Conservation (phyloP, 1,284 basidiomycete genomes). For the Mrakiaceae sp. region DNA sequence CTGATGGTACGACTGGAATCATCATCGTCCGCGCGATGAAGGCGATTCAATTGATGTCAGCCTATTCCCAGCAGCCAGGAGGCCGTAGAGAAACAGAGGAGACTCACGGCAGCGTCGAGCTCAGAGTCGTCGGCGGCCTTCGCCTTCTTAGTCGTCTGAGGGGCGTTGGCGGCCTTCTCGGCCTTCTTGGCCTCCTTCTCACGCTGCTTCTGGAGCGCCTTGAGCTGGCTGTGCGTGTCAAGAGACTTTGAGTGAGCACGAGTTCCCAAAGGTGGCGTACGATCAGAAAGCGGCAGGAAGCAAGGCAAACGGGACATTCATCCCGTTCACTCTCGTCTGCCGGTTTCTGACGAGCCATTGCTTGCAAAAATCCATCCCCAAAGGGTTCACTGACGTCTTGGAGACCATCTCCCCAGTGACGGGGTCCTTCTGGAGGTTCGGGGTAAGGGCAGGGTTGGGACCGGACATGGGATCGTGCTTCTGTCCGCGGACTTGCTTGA, state of each 20-base stretch:
- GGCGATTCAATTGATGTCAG: background rate
- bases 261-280: background rate
- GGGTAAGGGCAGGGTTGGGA: background rate
- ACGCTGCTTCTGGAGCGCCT: constrained; percentile 76
- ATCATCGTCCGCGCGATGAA: background rate
- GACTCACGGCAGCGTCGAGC: constrained; percentile 31
- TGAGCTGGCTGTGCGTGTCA: constrained; percentile 60
- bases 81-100: background rate
- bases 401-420: constrained; percentile 90
- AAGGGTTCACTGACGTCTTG: constrained; percentile 57
- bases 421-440: constrained; percentile 48
- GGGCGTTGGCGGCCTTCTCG: constrained; percentile 28
- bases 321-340: background rate
- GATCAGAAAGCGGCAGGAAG: background rate
- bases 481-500: too few species aligned
- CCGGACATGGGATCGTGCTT: too few species aligned
- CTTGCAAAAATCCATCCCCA: background rate
- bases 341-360: background rate
- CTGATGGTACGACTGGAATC: constrained; percentile 87
- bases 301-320: background rate
- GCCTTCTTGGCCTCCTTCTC: constrained; percentile 77
- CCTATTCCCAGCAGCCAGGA: too few species aligned
- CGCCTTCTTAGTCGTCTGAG: constrained; percentile 48
- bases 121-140: constrained; percentile 35
- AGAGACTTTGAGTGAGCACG: background rate